These are phyloP conservation scores for Yamadazyma atlantica DNA, from an alignment of 1,139 yeast species.

Conservation along the genomic window DNA sequence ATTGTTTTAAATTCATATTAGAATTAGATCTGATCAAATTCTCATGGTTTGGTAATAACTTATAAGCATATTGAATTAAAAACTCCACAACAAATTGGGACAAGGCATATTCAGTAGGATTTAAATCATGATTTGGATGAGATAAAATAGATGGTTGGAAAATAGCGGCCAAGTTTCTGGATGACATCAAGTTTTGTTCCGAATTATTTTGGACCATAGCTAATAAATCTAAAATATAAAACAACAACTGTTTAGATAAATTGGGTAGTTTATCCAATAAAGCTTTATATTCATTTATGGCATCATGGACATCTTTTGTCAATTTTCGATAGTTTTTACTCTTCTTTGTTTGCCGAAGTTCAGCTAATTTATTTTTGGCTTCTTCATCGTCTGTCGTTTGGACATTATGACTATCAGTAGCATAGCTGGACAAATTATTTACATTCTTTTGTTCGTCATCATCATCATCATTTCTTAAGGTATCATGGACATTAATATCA, in stretches of 20 bases:
- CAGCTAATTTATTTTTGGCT: slow-evolving; percentile 7
- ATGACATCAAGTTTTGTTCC: slow-evolving; percentile 83
- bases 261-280: slow-evolving; percentile 68
- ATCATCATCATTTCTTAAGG: not conserved
- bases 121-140: slow-evolving; percentile 89
- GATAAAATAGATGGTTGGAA: slow-evolving; percentile 94
- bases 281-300: slow-evolving; percentile 68
- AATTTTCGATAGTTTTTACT: slow-evolving; percentile 42
- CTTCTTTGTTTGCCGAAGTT: slow-evolving; percentile 19
- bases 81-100: slow-evolving; percentile 88
- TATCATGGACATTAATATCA: not conserved
- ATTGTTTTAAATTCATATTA: not conserved
- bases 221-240: slow-evolving; percentile 82
- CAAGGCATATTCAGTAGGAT: slow-evolving; percentile 86
- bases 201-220: slow-evolving; percentile 84
- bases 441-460: slow-evolving; percentile 5
- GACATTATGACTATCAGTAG: slow-evolving; percentile 3
- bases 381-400: slow-evolving; percentile 2
- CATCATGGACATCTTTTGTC: slow-evolving; percentile 62
- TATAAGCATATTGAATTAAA: slow-evolving; percentile 81
- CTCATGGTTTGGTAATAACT: slow-evolving; percentile 56
- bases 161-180: slow-evolving; percentile 89
- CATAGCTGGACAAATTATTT: slow-evolving; percentile 3
- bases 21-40: slow-evolving; percentile 5
- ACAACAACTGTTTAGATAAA: slow-evolving; percentile 76